Base-by-base conservation (phyloP, 2,329 filamentous ascomycete genomes). In the Cyphellophora europaea region DNA sequence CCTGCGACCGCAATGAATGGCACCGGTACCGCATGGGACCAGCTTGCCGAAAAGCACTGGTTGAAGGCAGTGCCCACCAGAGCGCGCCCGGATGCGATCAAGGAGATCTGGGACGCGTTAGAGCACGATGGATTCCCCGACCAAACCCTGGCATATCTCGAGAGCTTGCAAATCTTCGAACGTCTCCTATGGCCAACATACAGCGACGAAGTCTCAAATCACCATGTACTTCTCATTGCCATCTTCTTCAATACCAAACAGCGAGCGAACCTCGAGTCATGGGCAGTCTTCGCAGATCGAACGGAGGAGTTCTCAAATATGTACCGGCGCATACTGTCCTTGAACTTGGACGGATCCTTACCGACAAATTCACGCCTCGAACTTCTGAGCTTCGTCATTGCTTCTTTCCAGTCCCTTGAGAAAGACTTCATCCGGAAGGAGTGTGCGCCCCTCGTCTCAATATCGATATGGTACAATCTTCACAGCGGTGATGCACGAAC, bases 131-230 rank as follows among this genome's bases (percentile, higher is more conserved):
- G 74, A 36, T 96, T 95, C 54, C 69, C 75, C 19, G 77, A 81
- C 56, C 81, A 77, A 55, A 82, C 82, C 4, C 70, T 98, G 14
- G 66, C 93, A 45, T 73, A 84, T 16, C 70, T 98, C 36, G 91
- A 98, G 61, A 89, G 87, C 49, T 62, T 96, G 49, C 91, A 95
- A 63, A 77, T 88, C 27, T 63, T 98, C 40, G 91, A 98, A 58
- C 82, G 73, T 79, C 96, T 93, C 55, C 71, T 98, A 17, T 98
- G 91, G 91, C 91, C 91, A 30, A 85, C 82, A 33, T 98, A 93
- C 56, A 78, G 74, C 10, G 84, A 93, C 45, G 79, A 91, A 51
- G 77, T 86, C 3, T 93, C 89, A 19, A 93, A 98, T 57, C 80
- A 87, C 52, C 89, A 98, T 57, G 81, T 95, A 35, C 67, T 96